phyloP scores from a whole-genome alignment of 2,329 filamentous ascomycete genomes.

The Aspergillus persii region DNA sequence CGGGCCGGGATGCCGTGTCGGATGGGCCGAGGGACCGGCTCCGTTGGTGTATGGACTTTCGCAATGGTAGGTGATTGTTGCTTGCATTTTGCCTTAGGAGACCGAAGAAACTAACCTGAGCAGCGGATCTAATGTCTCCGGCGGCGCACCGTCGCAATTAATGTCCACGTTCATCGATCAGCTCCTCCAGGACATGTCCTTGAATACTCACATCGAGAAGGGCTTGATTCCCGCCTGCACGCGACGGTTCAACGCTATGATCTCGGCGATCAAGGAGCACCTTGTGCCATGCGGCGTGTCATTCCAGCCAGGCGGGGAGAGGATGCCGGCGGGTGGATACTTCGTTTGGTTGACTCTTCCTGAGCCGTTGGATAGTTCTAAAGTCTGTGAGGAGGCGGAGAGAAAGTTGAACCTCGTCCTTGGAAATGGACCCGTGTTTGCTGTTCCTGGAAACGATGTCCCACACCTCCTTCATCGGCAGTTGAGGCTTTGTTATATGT shows the following conservation, averaged over 20 bases:
- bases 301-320: slow-evolving; percentile 8
- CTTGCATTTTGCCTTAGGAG: neutral
- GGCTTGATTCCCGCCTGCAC: slow-evolving; percentile 33
- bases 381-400: slow-evolving; percentile 8
- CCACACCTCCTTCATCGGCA: slow-evolving; percentile 2
- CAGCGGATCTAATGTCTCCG: slow-evolving; percentile 43
- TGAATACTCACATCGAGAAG: slow-evolving; percentile 52
- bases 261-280: slow-evolving; percentile 7
- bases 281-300: slow-evolving; percentile 14
- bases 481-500: neutral
- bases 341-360: slow-evolving; percentile 17
- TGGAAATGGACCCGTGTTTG: slow-evolving; percentile 26
- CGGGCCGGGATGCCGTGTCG: slow-evolving; percentile 74
- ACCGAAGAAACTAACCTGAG: slow-evolving; percentile 6
- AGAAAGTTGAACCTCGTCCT: slow-evolving; percentile 7
- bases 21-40: slow-evolving; percentile 73
- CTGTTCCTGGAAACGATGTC: slow-evolving; percentile 53
- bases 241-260: slow-evolving; percentile 5
- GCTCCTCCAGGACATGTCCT: slow-evolving; percentile 48
- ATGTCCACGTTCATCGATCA: slow-evolving; percentile 55
- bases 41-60: slow-evolving; percentile 56
- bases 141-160: slow-evolving; percentile 57
- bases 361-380: neutral
- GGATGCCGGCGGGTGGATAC: slow-evolving; percentile 10
- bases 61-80: slow-evolving; percentile 46